These are phyloP conservation scores for Hortiboletus campestris DNA, from an alignment of 768 basidiomycete genomes.

Conservation along the genomic window DNA sequence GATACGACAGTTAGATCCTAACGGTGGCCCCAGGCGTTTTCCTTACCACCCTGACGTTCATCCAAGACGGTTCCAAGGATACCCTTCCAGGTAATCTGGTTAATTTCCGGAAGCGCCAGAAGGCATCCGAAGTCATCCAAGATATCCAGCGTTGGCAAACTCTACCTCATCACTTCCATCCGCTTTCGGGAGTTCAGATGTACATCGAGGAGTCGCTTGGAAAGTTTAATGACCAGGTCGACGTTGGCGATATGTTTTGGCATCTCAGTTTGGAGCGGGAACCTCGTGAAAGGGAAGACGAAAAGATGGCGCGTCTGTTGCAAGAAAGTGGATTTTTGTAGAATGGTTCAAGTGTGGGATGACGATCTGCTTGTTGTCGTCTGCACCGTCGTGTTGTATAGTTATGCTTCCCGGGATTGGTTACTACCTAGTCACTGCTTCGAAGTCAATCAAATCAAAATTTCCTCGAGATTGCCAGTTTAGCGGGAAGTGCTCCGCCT, in stretches of 20 bases:
- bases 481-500: too few species aligned
- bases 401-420: too few species aligned
- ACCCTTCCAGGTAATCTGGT: constrained; percentile 73
- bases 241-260: constrained; percentile 80
- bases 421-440: too few species aligned
- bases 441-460: too few species aligned
- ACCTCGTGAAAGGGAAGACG: constrained; percentile 92
- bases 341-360: constrained; percentile 7
- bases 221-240: constrained; percentile 64
- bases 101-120: constrained; percentile 95
- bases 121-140: constrained; percentile 93
- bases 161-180: constrained; percentile 80
- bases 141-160: constrained; percentile 97
- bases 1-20: not conserved
- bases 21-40: constrained; percentile 69
- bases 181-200: constrained; percentile 60
- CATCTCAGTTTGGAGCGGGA: constrained; percentile 82
- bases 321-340: constrained; percentile 88
- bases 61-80: constrained; percentile 94
- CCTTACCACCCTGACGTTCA: constrained; percentile 94
- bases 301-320: constrained; percentile 89
- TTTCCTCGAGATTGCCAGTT: too few species aligned
- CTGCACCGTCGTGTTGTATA: too few species aligned
- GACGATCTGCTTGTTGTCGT: not conserved
- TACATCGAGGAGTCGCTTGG: constrained; percentile 81